Evolutionary conservation across 805 yeast species (phyloP), one percentile per base, ranked within the genome.

Genomic region (Debaryomyces prosopidis): DNA sequence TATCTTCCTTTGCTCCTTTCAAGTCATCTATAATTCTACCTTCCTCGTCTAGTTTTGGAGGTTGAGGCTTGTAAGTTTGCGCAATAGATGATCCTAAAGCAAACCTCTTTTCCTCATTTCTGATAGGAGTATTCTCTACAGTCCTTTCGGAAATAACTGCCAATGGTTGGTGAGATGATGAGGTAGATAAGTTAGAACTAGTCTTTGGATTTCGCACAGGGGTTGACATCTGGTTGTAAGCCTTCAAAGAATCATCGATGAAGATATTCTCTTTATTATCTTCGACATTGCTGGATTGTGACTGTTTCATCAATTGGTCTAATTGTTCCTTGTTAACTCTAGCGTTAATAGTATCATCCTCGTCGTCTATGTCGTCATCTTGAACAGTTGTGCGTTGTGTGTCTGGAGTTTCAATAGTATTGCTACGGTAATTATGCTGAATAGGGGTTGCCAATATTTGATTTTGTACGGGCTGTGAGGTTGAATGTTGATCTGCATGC

Each of bases 181-280:
- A 39, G 17, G 48, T 33, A 12, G 32, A 17, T 17, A 38, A 27
- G 18, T 27, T 20, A 9, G 52, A 36, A 11, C 44, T 45, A 16
- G 50, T 46, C 33, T 51, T 45, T 35, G 50, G 42, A 36, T 54
- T 57, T 28, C 41, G 50, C 15, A 53, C 46, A 6, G 75, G 73
- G 1, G 72, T 69, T 3, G 73, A 65, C 50, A 66, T 54, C 3
- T 55, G 40, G 15, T 58, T 62, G 38, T 53, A 59, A 4, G 52
- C 42, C 41, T 69, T 68, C 41, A 57, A 44, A 3, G 59, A 46
- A 20, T 64, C 63, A 27, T 68, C 76, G 18, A 70, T 62, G 50
- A 75, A 76, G 4, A 71, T 68, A 50, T 76, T 76, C 47, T 77
- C 82, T 48, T 78, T 77, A 52, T 77, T 74, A n/a, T 55, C 60